These are phyloP conservation scores for Tritrichomonas foetus DNA, from an alignment of 208 protist genomes.

Conservation along the genomic window DNA sequence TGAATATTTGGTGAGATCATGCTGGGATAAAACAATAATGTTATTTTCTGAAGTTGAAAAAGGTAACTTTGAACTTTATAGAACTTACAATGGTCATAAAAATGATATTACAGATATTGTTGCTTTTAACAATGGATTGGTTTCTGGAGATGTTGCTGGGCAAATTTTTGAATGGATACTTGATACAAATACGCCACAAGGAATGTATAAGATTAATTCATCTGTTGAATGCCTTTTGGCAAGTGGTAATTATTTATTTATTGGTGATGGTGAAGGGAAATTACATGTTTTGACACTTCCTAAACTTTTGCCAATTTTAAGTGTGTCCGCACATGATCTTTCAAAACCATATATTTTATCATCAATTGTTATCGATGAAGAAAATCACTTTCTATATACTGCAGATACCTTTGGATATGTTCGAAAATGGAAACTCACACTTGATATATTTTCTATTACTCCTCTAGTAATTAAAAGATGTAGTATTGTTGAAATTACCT, in stretches of 20 bases:
- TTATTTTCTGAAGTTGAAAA: neutral
- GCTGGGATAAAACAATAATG: neutral
- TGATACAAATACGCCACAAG: neutral
- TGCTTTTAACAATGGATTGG: neutral
- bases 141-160: neutral
- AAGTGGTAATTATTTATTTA: neutral
- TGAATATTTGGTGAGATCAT: neutral
- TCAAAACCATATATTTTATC: neutral
- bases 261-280: neutral
- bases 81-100: neutral
- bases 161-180: neutral
- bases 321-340: neutral
- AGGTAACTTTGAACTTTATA: neutral
- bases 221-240: neutral
- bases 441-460: neutral
- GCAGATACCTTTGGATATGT: slow-evolving; percentile 31
- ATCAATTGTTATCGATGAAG: neutral
- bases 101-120: neutral
- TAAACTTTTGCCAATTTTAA: neutral
- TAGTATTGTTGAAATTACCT: neutral
- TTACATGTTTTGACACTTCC: neutral
- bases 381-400: neutral
- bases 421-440: neutral
- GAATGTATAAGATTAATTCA: neutral
- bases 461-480: neutral